Evolutionary conservation across 2,329 filamentous ascomycete genomes (phyloP), one percentile per base, ranked within the genome.

Genomic region (Hypoxylon sp.): DNA sequence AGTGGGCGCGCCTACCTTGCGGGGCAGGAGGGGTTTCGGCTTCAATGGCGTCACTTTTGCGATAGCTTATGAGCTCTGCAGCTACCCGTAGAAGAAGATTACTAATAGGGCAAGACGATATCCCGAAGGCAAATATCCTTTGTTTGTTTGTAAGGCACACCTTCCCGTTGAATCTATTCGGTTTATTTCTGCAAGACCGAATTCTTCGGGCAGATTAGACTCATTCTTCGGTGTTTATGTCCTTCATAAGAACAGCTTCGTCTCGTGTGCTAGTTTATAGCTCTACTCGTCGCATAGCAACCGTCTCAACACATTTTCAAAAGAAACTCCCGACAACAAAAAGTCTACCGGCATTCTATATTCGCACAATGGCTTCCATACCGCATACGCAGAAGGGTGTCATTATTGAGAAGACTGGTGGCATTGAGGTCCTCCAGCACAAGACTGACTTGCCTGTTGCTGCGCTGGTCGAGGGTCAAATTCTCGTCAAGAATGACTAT

Each of bases 401-500:
- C 67, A 81, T 90, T 48, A 87, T 94, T 71, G 87, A 90, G 72
- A 88, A 91, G 82, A 91, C 84, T 19, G 92, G 92, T 65, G 91
- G 89, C 7, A 83, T 85, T 1, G 91, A 93, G 46, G 91, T 93
- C 21, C 81, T 95, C 19, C 82, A 93, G 74, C 88, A 90, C 79
- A 90, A 85, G 74, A 88, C 87, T 16, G 87, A 93, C 74, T 77
- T 93, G 2, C 89, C 91, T 5, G 87, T 97, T 1, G 92, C 93
- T 0, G 81, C 84, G 52, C 87, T 86, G 1, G 82, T 87, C 34
- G 87, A 90, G n/a, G 90, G 88, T 63, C 85, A 97, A 71, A 79
- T 97, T 21, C 86, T 97, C 3, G 87, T 97, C 63, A 91, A 90
- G 79, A 97, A 97, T 79, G 87, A 90, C 69, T 91, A 87, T 76